phyloP scores from a whole-genome alignment of 768 basidiomycete genomes.

The Fibroporia radiculosa region DNA sequence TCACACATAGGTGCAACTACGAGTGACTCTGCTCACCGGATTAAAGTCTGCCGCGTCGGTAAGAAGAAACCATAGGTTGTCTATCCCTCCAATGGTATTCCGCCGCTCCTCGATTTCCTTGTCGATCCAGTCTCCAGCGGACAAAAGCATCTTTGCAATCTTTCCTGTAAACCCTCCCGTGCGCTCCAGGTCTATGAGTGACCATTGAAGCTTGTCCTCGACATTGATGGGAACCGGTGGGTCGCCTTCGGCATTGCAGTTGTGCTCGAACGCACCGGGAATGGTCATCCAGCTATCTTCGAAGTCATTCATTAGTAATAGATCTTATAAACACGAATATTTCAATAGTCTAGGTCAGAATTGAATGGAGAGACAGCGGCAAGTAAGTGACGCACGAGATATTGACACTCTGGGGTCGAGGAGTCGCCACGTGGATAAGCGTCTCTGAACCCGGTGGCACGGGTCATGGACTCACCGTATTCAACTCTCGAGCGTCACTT shows the following conservation, averaged over 20 bases:
- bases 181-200: conserved; percentile 7
- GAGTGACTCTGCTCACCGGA: conserved; percentile 9
- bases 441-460: no score
- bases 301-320: no score
- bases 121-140: conserved; percentile 10
- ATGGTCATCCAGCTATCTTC: background rate
- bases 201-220: conserved; percentile 11
- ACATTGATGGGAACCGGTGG: conserved; percentile 7
- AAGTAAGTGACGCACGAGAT: no score
- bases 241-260: background rate
- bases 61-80: conserved; percentile 17
- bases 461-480: no score
- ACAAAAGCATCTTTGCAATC: conserved; percentile 4
- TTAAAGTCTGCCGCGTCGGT: conserved; percentile 17
- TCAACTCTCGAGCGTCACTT: no score
- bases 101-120: conserved; percentile 11
- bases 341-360: no score
- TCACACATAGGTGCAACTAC: background rate
- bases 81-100: conserved; percentile 17
- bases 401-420: no score
- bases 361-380: no score
- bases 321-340: no score
- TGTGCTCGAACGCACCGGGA: conserved; percentile 7
- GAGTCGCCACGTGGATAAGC: no score
- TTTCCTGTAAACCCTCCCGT: conserved; percentile 6